Base-by-base conservation (phyloP, 306 rosid species). In the Vigna angularis region DNA sequence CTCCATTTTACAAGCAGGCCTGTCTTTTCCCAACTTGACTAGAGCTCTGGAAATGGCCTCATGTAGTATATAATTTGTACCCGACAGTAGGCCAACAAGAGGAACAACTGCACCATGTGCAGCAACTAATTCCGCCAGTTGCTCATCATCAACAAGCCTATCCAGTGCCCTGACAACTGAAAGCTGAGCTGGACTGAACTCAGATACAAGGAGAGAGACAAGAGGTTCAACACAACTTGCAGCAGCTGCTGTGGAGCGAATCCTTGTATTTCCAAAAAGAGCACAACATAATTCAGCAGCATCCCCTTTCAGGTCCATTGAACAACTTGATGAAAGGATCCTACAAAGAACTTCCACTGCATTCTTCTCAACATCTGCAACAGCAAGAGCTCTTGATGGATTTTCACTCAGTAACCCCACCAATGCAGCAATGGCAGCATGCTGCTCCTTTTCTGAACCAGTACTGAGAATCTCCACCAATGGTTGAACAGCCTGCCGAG, bases 321-420 rank as follows among this genome's bases (percentile, higher is more conserved):
- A 90, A 84, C 97, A 91, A 84, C 84, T 82, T 18, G 98, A 90
- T 28, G 98, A 96, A 81, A 96, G 96, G 80, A 96, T 91, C 90
- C 89, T 89, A 84, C 96, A 96, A 82, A 96, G 98, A 81, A 96
- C 98, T 87, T 96, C 99, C 58, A 96, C 96, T 75, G 99, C 99
- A 84, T 96, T 96, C 96, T 93, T 93, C 85, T 96, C 99, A 80
- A 96, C 97, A 73, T 96, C 99, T 71, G 96, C 99, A 75, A 93
- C 98, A 78, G 94, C 98, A 57, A 96, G 93, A 74, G 98, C 97
- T 84, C 87, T 90, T 42, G 99, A 96, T 72, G 99, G 94, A 61
- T 96, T 96, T 89, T 96, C 99, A 79, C 97, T 96, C 87, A 96
- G 88, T 75, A 93, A 80, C 83, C 97, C 90, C 74, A 96, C 90